Percentiles rank a stretch among this genome's conserved stretches.
phyloP scores from a whole-genome alignment of 352 stramenopile genomes.

The Phytophthora colocasiae region DNA sequence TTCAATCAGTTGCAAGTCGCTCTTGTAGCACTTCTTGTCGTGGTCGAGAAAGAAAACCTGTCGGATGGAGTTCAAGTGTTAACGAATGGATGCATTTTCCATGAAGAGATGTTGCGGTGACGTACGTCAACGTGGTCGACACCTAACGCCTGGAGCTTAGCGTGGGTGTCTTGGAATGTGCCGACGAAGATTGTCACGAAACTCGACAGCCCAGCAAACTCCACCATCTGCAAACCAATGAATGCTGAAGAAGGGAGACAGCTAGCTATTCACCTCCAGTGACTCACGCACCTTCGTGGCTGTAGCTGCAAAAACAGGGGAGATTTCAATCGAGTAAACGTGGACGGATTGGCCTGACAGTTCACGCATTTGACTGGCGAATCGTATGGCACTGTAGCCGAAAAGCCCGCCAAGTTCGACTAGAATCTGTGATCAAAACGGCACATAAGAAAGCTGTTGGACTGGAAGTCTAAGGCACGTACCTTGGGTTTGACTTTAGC shows the following conservation, averaged over 20 bases:
- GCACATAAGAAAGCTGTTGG: too few relatives aligned
- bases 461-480: not conserved
- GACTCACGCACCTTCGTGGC: slow-evolving; percentile 36
- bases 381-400: slow-evolving; percentile 58
- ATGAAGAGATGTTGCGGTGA: not conserved
- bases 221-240: slow-evolving; percentile 33
- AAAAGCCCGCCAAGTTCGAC: slow-evolving; percentile 47
- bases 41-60: slow-evolving; percentile 56
- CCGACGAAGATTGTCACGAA: slow-evolving; percentile 47
- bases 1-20: slow-evolving; percentile 42
- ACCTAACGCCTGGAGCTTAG: slow-evolving; percentile 31
- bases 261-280: too few relatives aligned
- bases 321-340: slow-evolving; percentile 61
- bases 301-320: slow-evolving; percentile 39
- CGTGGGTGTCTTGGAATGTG: slow-evolving; percentile 40
- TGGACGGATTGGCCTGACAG: slow-evolving; percentile 25
- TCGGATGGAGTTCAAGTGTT: not conserved
- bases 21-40: slow-evolving; percentile 42
- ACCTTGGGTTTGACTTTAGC: slow-evolving; percentile 40
- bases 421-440: slow-evolving; percentile 30
- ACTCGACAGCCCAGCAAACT: slow-evolving; percentile 38
- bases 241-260: too few relatives aligned
- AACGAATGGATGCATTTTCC: too few relatives aligned
- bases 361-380: slow-evolving; percentile 40
- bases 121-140: slow-evolving; percentile 45